Evolutionary conservation across 352 stramenopile species (phyloP).

Genomic region (Phytophthora pluvialis): DNA sequence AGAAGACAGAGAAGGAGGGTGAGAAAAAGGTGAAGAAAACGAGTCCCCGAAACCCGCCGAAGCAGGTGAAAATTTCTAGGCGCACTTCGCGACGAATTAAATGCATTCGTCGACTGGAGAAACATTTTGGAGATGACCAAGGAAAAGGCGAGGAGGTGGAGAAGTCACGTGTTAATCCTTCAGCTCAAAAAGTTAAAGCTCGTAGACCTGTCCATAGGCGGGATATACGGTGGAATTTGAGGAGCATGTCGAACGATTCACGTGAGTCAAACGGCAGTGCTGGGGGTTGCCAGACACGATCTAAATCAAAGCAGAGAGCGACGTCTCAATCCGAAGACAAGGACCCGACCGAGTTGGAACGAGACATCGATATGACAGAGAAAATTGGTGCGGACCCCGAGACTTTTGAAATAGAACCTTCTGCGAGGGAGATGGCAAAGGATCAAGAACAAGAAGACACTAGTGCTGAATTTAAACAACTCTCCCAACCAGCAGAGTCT

Average conservation of each 20-base stretch:
- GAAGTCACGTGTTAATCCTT: not conserved
- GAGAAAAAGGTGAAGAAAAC: not conserved
- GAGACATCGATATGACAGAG: not conserved
- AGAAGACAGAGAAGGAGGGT: slow-evolving; percentile 5
- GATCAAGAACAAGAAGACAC: not conserved
- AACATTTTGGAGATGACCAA: slow-evolving; percentile 2
- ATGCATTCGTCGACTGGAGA: slow-evolving; percentile 5
- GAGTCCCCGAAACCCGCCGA: not conserved
- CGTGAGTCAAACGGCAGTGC: not conserved
- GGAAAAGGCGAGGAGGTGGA: not conserved
- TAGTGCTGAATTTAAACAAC: not conserved
- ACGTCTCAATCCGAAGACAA: not conserved
- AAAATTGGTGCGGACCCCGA: not conserved
- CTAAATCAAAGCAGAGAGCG: not conserved
- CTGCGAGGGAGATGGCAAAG: not conserved
- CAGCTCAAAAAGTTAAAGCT: not conserved
- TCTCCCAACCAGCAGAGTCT: not conserved
- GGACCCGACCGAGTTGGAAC: not conserved
- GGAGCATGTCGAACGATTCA: not conserved
- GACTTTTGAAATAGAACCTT: not conserved
- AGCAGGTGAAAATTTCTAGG: not conserved
- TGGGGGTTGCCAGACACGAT: not conserved
- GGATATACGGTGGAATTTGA: slow-evolving; percentile 17
- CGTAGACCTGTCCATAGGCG: not conserved
- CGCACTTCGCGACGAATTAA: slow-evolving; percentile 4